These are phyloP conservation scores for Epichloe coenophiala DNA, from an alignment of 2,329 filamentous ascomycete genomes.

Conservation along the genomic window DNA sequence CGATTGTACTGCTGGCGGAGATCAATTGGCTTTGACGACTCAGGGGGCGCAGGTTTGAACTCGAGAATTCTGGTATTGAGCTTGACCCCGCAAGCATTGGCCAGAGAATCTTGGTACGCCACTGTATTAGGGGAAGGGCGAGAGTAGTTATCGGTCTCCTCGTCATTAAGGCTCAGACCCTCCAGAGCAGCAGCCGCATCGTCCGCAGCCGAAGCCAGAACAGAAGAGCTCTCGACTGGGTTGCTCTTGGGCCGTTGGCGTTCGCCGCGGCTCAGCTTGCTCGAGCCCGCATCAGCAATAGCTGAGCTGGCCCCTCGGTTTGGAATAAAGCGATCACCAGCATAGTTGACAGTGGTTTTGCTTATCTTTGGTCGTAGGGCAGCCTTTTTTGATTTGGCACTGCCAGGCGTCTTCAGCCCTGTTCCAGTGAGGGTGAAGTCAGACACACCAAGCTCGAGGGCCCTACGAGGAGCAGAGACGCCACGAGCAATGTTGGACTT, in stretches of 20 bases:
- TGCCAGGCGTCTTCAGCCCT: conserved; percentile 50
- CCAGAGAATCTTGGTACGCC: conserved; percentile 84
- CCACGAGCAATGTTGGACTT: conserved; percentile 87
- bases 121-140: conserved; percentile 77
- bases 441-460: conserved; percentile 77
- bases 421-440: conserved; percentile 87
- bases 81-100: conserved; percentile 81
- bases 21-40: conserved; percentile 96
- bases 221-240: conserved; percentile 55
- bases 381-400: conserved; percentile 44
- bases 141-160: conserved; percentile 54
- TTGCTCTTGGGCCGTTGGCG: conserved; percentile 61
- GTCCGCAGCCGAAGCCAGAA: conserved; percentile 67
- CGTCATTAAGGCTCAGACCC: conserved; percentile 59
- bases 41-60: conserved; percentile 96
- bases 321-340: conserved; percentile 88
- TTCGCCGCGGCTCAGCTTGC: conserved; percentile 64
- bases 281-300: conserved; percentile 65
- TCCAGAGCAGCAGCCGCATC: conserved; percentile 71
- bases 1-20: conserved; percentile 96
- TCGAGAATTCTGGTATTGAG: conserved; percentile 91
- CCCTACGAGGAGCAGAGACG: conserved; percentile 64
- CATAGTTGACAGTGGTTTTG: conserved; percentile 72
- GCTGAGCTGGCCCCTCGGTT: conserved; percentile 85
- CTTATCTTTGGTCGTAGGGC: conserved; percentile 41